Percentiles rank a stretch among this genome's conserved stretches.
These are phyloP conservation scores for Mortierella sp. DNA, from an alignment of 371 early-diverging fungal genomes.

Conservation along the genomic window DNA sequence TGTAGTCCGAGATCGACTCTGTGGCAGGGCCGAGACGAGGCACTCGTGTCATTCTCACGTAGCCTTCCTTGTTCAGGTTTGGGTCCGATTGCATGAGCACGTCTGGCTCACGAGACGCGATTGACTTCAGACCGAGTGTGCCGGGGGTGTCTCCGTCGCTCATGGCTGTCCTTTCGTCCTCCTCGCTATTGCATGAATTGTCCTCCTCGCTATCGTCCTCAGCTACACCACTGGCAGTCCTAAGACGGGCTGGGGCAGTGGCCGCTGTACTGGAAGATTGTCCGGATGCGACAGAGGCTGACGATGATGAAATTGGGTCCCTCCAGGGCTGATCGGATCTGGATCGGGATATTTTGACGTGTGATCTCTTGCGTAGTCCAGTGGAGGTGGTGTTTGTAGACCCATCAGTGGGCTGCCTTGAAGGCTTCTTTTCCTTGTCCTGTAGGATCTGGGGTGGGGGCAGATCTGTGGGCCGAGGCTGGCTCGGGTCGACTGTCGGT, in stretches of 20 bases:
- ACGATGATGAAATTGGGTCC: conserved; percentile 1
- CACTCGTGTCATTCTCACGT: conserved; percentile 45
- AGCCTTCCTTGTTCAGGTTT: conserved; percentile 49
- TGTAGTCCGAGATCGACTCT: conserved; percentile 51
- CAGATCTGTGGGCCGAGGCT: conserved; percentile 41
- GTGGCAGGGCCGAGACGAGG: conserved; percentile 46
- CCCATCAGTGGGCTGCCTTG: not conserved
- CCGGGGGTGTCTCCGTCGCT: not conserved
- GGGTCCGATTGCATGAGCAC: conserved; percentile 49
- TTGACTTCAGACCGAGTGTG: conserved; percentile 8
- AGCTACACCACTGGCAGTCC: not conserved
- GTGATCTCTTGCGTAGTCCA: conserved; percentile 6
- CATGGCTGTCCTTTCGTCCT: not conserved
- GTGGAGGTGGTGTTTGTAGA: not conserved
- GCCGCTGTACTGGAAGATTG: not conserved
- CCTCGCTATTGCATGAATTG: conserved; percentile 1
- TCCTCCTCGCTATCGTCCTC: not conserved
- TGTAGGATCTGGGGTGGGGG: conserved; percentile 20
- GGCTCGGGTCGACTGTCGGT: conserved; percentile 26
- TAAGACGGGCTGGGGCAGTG: conserved; percentile 10
- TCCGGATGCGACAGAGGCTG: conserved; percentile 1
- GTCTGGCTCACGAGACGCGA: conserved; percentile 17
- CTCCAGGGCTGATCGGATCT: conserved; percentile 16
- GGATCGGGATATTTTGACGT: conserved; percentile 3
- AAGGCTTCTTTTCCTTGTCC: conserved; percentile 9